These are phyloP conservation scores for Sarcodon sp. DNA, from an alignment of 768 basidiomycete species.

Conservation along the genomic window DNA sequence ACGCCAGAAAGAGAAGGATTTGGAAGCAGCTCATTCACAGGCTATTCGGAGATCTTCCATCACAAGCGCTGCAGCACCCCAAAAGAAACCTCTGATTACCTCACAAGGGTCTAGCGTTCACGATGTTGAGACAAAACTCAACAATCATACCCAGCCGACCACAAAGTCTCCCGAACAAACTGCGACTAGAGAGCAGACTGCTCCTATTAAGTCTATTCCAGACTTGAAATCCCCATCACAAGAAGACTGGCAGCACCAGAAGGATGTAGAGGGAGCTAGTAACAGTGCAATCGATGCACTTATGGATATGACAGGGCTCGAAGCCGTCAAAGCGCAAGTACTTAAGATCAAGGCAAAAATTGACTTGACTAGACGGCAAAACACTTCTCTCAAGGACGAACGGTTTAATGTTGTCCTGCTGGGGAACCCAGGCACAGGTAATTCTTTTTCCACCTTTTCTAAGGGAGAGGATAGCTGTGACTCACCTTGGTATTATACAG, in stretches of 20 bases:
- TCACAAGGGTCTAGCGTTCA: background rate
- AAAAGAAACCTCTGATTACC: background rate
- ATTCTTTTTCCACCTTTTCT: background rate
- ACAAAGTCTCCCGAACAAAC: background rate
- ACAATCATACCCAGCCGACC: background rate
- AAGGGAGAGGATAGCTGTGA: background rate
- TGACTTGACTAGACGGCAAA: conserved; percentile 41
- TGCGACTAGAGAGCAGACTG: conserved; percentile 11
- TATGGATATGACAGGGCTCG: conserved; percentile 61
- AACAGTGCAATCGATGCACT: conserved; percentile 48
- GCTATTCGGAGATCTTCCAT: background rate
- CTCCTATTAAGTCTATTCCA: conserved; percentile 15
- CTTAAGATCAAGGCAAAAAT: conserved; percentile 49
- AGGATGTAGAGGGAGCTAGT: conserved; percentile 34
- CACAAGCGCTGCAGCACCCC: background rate
- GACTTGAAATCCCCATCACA: conserved; percentile 6
- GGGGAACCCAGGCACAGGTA: conserved; percentile 69
- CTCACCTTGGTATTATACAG: conserved; percentile 16
- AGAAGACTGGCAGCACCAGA: conserved; percentile 44
- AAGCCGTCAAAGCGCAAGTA: conserved; percentile 47
- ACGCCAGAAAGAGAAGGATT: conserved; percentile 30
- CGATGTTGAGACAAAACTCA: background rate
- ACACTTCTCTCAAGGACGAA: conserved; percentile 35
- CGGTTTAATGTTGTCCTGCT: conserved; percentile 50
- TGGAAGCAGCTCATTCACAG: conserved; percentile 19